Evolutionary conservation across 192 early-diverging fungal species (phyloP).

Genomic region (Gigaspora rosea): DNA sequence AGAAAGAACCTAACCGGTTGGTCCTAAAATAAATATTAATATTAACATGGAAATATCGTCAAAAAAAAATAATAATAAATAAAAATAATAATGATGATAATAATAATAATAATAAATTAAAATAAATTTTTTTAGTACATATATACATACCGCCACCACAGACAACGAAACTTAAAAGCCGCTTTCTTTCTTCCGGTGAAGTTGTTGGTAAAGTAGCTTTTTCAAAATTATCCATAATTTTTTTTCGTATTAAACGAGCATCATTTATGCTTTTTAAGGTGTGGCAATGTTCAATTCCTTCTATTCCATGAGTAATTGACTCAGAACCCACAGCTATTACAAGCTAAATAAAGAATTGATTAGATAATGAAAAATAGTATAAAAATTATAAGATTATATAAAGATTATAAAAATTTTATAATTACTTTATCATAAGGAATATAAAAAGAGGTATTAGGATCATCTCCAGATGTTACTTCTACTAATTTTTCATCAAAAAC

Average conservation of each 20-base stretch:
- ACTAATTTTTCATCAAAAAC: conserved; percentile 54
- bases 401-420: background rate
- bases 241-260: conserved; percentile 59
- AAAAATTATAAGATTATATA: background rate
- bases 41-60: background rate
- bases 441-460: conserved; percentile 46
- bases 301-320: conserved; percentile 62
- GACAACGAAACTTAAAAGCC: conserved; percentile 69
- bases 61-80: background rate
- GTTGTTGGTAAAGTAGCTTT: conserved; percentile 64
- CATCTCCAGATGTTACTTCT: conserved; percentile 41
- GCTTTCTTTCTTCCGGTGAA: conserved; percentile 56
- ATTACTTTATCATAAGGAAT: conserved; percentile 51
- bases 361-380: background rate
- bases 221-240: conserved; percentile 67
- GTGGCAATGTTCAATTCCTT: conserved; percentile 63
- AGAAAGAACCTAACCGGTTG: conserved; percentile 35
- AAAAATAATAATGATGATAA: background rate
- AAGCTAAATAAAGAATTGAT: conserved; percentile 26
- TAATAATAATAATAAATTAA: background rate
- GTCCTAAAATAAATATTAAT: conserved; percentile 30
- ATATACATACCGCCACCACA: conserved; percentile 66
- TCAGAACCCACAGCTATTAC: conserved; percentile 60
- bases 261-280: conserved; percentile 68
- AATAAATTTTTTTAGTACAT: background rate